Percentiles rank a stretch among this genome's conserved stretches.
These are phyloP conservation scores for Kwoniella newhampshirensis DNA, from an alignment of 768 basidiomycete species.

Conservation along the genomic window DNA sequence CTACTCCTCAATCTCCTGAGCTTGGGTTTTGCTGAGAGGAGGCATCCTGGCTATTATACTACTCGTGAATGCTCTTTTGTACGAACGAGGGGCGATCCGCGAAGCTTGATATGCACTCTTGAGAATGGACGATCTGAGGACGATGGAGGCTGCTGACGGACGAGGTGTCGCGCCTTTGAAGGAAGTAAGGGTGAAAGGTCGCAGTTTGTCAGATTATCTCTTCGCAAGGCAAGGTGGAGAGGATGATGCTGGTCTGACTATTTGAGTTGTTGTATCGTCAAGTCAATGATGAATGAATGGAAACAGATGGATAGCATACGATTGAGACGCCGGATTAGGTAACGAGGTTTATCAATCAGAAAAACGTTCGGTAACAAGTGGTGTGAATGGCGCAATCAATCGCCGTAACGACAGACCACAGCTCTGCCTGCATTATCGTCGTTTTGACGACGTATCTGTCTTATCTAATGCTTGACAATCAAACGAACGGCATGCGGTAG, in stretches of 20 bases:
- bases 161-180: constrained; percentile 7
- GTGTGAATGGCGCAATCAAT: neutral
- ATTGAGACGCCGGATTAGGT: no score
- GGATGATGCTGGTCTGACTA: neutral
- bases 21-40: constrained; percentile 42
- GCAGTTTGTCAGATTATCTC: constrained; percentile 7
- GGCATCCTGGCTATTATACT: constrained; percentile 39
- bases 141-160: constrained; percentile 5
- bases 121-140: constrained; percentile 3
- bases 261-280: neutral
- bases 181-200: constrained; percentile 3
- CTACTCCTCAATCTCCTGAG: constrained; percentile 44
- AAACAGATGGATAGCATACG: no score
- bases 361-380: no score
- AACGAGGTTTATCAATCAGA: no score
- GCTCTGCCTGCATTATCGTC: neutral
- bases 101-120: no score
- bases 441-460: no score
- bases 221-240: neutral
- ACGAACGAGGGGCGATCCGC: no score
- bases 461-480: neutral
- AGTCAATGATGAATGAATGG: no score
- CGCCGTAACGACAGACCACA: neutral
- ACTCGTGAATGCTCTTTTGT: constrained; percentile 9
- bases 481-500: neutral